These are phyloP conservation scores for Kwoniella dendrophila DNA, from an alignment of 768 basidiomycete genomes.

Conservation along the genomic window DNA sequence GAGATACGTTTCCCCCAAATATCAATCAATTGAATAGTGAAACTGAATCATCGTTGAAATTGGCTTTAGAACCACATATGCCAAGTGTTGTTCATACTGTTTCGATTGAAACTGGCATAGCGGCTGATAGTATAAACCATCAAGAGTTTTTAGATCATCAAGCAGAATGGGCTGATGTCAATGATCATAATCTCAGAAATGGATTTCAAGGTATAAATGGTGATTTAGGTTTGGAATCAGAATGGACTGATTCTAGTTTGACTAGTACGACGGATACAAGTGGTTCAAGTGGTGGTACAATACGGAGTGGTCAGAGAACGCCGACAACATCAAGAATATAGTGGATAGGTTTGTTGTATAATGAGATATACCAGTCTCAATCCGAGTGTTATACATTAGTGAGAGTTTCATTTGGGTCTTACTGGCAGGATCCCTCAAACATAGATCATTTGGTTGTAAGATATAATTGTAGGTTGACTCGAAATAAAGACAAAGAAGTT, in stretches of 20 bases:
- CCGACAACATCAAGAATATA: background rate
- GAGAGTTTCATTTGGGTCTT: too few species aligned
- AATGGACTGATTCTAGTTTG: background rate
- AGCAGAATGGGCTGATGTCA: background rate
- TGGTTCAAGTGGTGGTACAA: background rate
- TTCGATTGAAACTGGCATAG: conserved; percentile 12
- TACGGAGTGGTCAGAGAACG: conserved; percentile 3
- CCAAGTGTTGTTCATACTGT: conserved; percentile 19
- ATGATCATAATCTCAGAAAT: background rate
- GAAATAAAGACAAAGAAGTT: too few species aligned
- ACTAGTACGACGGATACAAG: background rate
- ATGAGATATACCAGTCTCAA: too few species aligned
- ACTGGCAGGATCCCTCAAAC: too few species aligned
- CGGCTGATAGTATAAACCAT: background rate
- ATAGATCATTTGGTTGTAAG: too few species aligned
- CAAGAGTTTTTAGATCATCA: background rate
- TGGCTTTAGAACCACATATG: conserved; percentile 19
- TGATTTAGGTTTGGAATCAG: background rate
- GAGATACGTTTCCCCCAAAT: background rate
- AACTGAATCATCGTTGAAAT: conserved; percentile 17
- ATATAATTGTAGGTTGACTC: too few species aligned
- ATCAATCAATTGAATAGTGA: background rate
- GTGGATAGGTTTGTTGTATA: too few species aligned
- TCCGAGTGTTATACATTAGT: too few species aligned
- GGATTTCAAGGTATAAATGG: too few species aligned